Evolutionary conservation across 352 stramenopile genomes (phyloP).

Genomic region (Phytophthora cactorum): DNA sequence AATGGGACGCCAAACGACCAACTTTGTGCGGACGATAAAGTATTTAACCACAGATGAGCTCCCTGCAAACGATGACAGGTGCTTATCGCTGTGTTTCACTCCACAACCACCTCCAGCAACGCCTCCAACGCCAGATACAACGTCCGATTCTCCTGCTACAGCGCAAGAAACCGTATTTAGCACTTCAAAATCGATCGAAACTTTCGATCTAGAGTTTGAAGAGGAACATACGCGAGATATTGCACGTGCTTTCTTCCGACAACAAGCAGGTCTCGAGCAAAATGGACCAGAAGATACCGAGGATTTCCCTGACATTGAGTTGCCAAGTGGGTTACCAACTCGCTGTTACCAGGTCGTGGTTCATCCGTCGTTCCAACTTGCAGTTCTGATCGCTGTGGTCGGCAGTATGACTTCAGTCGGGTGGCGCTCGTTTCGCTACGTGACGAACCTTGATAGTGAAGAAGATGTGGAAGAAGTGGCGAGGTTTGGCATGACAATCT

Average conservation of each 20-base stretch:
- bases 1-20: conserved; percentile 75
- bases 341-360: conserved; percentile 70
- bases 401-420: conserved; percentile 77
- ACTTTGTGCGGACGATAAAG: conserved; percentile 86
- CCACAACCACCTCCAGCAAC: background rate
- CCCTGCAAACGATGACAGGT: conserved; percentile 66
- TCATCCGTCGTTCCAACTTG: conserved; percentile 79
- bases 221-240: conserved; percentile 54
- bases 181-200: conserved; percentile 16
- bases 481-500: conserved; percentile 57
- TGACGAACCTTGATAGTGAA: conserved; percentile 47
- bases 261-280: conserved; percentile 50
- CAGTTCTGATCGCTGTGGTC: conserved; percentile 67
- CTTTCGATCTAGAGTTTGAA: conserved; percentile 82
- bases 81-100: conserved; percentile 62
- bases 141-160: background rate
- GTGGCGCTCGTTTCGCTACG: conserved; percentile 58
- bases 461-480: conserved; percentile 41
- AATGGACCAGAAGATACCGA: conserved; percentile 28
- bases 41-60: conserved; percentile 60
- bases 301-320: conserved; percentile 41
- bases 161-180: background rate
- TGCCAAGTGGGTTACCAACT: conserved; percentile 56
- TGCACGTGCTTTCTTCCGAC: conserved; percentile 65
- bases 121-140: background rate